A percentile compares a stretch with the other conserved stretches of the same genome.
Conservation (phyloP, 768 basidiomycete genomes). For the Russula vinacea region DNA sequence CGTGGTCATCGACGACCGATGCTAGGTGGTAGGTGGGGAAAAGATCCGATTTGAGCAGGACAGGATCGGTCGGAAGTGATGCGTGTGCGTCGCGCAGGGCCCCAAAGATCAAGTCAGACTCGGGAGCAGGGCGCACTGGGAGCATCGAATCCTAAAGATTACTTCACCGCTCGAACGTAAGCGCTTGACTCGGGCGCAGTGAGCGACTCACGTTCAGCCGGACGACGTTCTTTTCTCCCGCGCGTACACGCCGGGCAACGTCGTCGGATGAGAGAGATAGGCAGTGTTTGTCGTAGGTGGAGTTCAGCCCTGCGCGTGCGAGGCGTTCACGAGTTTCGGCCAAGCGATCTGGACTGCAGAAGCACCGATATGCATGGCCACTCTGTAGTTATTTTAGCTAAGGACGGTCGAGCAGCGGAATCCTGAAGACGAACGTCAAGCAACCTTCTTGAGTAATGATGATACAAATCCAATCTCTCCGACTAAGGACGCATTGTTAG, state of each 20-base stretch:
- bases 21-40: constrained; percentile 98
- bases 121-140: constrained; percentile 48
- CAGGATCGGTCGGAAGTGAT: constrained; percentile 82
- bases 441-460: constrained; percentile 64
- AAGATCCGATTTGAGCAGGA: constrained; percentile 86
- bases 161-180: constrained; percentile 12
- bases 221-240: constrained; percentile 78
- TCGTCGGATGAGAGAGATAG: constrained; percentile 86
- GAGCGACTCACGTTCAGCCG: constrained; percentile 70
- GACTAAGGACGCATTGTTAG: constrained; percentile 52
- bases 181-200: neutral
- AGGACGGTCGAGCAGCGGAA: neutral
- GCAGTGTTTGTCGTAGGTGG: constrained; percentile 87
- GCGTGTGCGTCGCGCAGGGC: constrained; percentile 67
- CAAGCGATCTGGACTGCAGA: constrained; percentile 77
- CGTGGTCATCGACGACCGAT: constrained; percentile 91
- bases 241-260: constrained; percentile 63
- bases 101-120: constrained; percentile 73
- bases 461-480: constrained; percentile 84
- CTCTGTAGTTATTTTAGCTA: constrained; percentile 45
- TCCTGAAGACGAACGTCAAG: constrained; percentile 55
- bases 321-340: constrained; percentile 64
- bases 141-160: constrained; percentile 53
- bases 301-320: constrained; percentile 67
- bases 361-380: constrained; percentile 91